Evolutionary conservation across 2,329 filamentous ascomycete species (phyloP).

Genomic region (Lasiodiplodia gonubiensis): DNA sequence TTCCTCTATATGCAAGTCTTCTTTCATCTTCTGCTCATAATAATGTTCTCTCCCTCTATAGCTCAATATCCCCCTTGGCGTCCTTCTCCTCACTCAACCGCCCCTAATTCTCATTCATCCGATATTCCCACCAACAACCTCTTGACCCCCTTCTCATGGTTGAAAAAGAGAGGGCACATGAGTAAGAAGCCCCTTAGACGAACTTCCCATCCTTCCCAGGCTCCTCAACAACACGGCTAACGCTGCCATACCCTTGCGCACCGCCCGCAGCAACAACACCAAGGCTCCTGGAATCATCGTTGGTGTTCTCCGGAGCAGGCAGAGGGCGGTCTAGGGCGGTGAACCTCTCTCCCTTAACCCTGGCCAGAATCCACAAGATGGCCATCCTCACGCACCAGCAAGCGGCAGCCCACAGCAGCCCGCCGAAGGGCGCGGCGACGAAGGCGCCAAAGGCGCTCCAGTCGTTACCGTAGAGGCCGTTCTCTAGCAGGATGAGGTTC

Average conservation of each 20-base stretch:
- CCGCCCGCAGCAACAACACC: not conserved
- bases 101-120: not conserved
- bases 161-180: too few species aligned
- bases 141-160: not conserved
- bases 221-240: constrained; percentile 4
- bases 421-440: constrained; percentile 77
- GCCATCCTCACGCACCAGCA: constrained; percentile 64
- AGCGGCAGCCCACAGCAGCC: constrained; percentile 72
- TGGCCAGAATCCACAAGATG: constrained; percentile 64
- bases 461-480: constrained; percentile 76
- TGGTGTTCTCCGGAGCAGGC: constrained; percentile 40
- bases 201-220: constrained; percentile 7
- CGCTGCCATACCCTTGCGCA: constrained; percentile 6
- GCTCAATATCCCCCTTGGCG: not conserved
- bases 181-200: not conserved
- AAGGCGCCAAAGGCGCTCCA: constrained; percentile 85
- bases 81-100: not conserved
- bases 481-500: constrained; percentile 72
- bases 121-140: not conserved
- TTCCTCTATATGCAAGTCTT: not conserved
- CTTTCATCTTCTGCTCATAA: not conserved
- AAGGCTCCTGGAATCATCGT: not conserved
- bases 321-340: constrained; percentile 65
- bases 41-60: not conserved
- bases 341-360: constrained; percentile 65